Conservation (phyloP, 2,329 filamentous ascomycete species). For the Monilinia laxa region DNA sequence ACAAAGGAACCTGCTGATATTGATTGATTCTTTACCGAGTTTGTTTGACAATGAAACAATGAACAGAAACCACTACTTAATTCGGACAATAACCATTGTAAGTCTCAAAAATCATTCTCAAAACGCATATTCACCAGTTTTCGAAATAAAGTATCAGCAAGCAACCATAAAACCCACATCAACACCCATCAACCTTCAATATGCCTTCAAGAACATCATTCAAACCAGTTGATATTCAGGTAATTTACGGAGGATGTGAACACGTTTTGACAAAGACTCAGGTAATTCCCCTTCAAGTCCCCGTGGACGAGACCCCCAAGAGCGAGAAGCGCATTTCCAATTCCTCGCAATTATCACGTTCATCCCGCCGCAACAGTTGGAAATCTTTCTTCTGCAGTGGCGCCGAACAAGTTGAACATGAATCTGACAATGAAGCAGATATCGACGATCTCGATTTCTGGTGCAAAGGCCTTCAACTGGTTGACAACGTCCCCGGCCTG, state of each 20-base stretch:
- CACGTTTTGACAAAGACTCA: slow-evolving; percentile 5
- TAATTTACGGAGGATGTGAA: not conserved
- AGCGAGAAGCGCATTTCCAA: not conserved
- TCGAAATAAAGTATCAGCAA: not conserved
- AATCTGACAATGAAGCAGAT: slow-evolving; percentile 11
- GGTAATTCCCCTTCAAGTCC: slow-evolving; percentile 1
- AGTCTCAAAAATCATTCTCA: not conserved
- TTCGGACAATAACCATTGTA: slow-evolving; percentile 12
- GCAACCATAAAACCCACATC: not conserved
- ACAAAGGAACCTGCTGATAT: no score
- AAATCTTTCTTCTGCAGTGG: slow-evolving; percentile 7
- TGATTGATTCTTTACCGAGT: not conserved
- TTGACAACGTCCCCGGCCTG: not conserved
- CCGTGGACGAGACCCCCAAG: not conserved
- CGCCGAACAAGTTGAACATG: not conserved
- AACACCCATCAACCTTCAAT: not conserved
- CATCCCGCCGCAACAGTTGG: slow-evolving; percentile 18
- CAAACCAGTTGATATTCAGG: slow-evolving; percentile 5
- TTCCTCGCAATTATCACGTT: not conserved
- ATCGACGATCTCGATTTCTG: not conserved
- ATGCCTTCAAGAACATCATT: slow-evolving; percentile 13
- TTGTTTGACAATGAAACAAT: not conserved
- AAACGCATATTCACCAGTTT: not conserved
- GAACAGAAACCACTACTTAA: not conserved
- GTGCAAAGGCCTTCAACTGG: not conserved